Evolutionary conservation across 371 early-diverging fungal species (phyloP).

Genomic region (Rhizopus microsporus): DNA sequence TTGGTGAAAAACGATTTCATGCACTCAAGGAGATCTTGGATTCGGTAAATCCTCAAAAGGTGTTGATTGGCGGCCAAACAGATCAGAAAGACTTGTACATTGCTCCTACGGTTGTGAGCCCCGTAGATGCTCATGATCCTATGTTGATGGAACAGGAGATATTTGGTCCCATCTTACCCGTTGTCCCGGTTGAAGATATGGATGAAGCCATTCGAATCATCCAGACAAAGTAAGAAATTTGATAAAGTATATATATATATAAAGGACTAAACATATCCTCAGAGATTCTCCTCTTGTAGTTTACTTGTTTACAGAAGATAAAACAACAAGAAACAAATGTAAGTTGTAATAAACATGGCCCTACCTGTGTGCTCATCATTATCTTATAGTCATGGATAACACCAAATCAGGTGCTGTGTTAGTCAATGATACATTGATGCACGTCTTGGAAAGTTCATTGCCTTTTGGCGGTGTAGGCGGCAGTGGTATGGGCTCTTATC

Average conservation of each 20-base stretch:
- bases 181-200: slow-evolving; percentile 72
- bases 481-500: slow-evolving; percentile 85
- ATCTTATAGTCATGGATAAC: slow-evolving; percentile 30
- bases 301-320: slow-evolving; percentile 59
- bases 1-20: slow-evolving; percentile 68
- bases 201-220: slow-evolving; percentile 77
- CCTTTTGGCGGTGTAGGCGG: slow-evolving; percentile 91
- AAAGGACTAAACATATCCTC: not conserved
- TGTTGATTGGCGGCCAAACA: slow-evolving; percentile 58
- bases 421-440: slow-evolving; percentile 76
- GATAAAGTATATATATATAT: not conserved
- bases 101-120: slow-evolving; percentile 65
- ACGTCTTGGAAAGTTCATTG: slow-evolving; percentile 46
- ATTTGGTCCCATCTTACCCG: slow-evolving; percentile 88
- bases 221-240: slow-evolving; percentile 54
- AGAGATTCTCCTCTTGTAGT: slow-evolving; percentile 70
- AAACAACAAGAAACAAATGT: slow-evolving; percentile 34
- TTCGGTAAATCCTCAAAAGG: slow-evolving; percentile 34
- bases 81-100: slow-evolving; percentile 64
- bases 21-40: slow-evolving; percentile 63
- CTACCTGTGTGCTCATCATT: not conserved
- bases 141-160: slow-evolving; percentile 74
- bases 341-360: slow-evolving; percentile 8
- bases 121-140: slow-evolving; percentile 52
- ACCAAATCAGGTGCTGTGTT: slow-evolving; percentile 70